Evolutionary conservation across 176 grass and related monocot species (phyloP).

Genomic region (Musa beccarii): DNA sequence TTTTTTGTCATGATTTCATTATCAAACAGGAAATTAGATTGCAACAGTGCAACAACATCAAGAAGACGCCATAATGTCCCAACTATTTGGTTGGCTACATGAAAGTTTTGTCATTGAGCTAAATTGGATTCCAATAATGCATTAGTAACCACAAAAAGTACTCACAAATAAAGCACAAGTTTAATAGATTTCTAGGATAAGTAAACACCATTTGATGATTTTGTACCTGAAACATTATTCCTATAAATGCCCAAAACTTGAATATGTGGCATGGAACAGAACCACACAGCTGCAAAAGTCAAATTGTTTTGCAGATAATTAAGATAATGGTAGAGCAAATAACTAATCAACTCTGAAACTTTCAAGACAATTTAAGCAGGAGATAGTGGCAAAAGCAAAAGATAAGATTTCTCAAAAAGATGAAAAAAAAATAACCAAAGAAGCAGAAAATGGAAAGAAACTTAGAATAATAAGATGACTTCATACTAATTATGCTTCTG

Average conservation of each 20-base stretch:
- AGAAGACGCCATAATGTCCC: not conserved
- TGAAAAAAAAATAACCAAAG: too few species aligned
- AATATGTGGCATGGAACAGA: constrained; percentile 93
- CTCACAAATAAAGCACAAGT: not conserved
- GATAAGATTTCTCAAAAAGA: too few species aligned
- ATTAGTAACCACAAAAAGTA: not conserved
- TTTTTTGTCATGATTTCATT: not conserved
- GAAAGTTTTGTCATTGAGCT: too few species aligned
- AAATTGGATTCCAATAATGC: too few species aligned
- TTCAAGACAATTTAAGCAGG: too few species aligned
- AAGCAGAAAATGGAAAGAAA: too few species aligned
- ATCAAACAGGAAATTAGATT: not conserved
- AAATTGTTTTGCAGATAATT: constrained; percentile 13
- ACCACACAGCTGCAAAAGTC: constrained; percentile 54
- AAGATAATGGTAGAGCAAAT: not conserved
- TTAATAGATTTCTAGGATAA: not conserved
- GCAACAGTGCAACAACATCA: not conserved
- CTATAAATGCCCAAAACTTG: constrained; percentile 94
- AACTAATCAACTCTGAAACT: too few species aligned
- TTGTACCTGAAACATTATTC: constrained; percentile 86
- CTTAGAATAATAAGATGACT: too few species aligned
- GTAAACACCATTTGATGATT: not conserved
- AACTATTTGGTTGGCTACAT: too few species aligned
- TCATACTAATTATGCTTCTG: too few species aligned
- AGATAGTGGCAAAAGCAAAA: too few species aligned